Evolutionary conservation across 176 grass and related monocot species (phyloP).

Genomic region (Eragrostis curvula): DNA sequence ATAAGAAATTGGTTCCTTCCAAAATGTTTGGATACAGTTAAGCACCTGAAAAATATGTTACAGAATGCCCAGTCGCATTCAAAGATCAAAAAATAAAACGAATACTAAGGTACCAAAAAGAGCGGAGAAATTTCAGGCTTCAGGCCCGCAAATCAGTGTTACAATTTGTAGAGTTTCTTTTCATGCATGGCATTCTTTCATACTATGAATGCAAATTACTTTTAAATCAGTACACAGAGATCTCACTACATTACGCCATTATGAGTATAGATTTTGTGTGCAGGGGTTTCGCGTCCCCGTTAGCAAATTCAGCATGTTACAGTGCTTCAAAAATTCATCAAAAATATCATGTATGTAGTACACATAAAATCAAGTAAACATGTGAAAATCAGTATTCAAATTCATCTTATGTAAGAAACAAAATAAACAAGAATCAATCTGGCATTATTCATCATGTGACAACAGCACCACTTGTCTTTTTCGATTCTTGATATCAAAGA

Average conservation of each 20-base stretch:
- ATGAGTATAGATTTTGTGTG: background rate
- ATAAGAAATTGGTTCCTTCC: background rate
- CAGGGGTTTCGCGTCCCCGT: too few relatives aligned
- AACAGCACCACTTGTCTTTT: too few relatives aligned
- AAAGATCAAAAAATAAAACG: background rate
- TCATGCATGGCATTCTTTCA: background rate
- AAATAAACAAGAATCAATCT: too few relatives aligned
- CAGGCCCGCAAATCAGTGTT: background rate
- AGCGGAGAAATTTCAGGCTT: background rate
- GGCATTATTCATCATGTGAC: too few relatives aligned
- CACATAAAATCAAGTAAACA: too few relatives aligned
- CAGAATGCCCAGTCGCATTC: background rate
- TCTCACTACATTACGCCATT: background rate
- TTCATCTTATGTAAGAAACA: too few relatives aligned
- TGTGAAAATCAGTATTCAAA: too few relatives aligned
- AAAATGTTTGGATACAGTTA: slow-evolving; percentile 1
- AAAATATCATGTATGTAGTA: too few relatives aligned
- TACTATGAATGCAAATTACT: background rate
- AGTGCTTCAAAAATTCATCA: too few relatives aligned
- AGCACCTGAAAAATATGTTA: background rate
- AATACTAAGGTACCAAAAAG: background rate
- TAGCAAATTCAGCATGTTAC: too few relatives aligned
- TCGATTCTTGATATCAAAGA: too few relatives aligned
- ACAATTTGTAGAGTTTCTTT: too few relatives aligned
- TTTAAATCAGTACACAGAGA: background rate